phyloP scores from a whole-genome alignment of 1,284 basidiomycete genomes.

The Volvariella volvacea region DNA sequence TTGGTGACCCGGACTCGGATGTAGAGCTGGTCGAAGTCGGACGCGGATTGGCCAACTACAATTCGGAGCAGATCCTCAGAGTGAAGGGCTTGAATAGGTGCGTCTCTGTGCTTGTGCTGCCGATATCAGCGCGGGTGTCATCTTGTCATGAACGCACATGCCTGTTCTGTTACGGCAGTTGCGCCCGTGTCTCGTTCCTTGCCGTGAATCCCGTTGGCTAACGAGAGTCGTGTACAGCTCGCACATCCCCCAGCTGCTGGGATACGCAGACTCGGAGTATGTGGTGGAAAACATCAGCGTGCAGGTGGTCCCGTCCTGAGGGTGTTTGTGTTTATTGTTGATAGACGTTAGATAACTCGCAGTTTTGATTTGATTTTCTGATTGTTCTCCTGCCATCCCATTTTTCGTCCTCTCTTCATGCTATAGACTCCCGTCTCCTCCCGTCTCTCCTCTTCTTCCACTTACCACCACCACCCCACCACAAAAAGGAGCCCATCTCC shows the following conservation, averaged over 20 bases:
- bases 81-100: constrained; percentile 91
- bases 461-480: too few species aligned
- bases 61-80: constrained; percentile 84
- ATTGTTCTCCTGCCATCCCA: constrained; percentile 10
- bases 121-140: too few species aligned
- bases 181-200: too few species aligned
- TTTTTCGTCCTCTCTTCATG: constrained; percentile 20
- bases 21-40: constrained; percentile 87
- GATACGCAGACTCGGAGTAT: constrained; percentile 94
- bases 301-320: constrained; percentile 32
- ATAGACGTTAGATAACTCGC: constrained; percentile 17
- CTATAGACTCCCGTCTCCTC: constrained; percentile 18
- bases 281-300: constrained; percentile 92
- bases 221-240: too few species aligned
- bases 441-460: constrained; percentile 20
- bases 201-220: too few species aligned
- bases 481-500: too few species aligned
- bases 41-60: constrained; percentile 92
- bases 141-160: too few species aligned
- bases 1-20: constrained; percentile 22
- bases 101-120: not conserved
- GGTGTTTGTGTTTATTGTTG: constrained; percentile 23
- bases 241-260: constrained; percentile 74
- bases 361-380: constrained; percentile 18
- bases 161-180: too few species aligned